Evolutionary conservation across 2,329 filamentous ascomycete genomes (phyloP), one percentile per base, ranked within the genome.

Genomic region (Aspergillus sp.): DNA sequence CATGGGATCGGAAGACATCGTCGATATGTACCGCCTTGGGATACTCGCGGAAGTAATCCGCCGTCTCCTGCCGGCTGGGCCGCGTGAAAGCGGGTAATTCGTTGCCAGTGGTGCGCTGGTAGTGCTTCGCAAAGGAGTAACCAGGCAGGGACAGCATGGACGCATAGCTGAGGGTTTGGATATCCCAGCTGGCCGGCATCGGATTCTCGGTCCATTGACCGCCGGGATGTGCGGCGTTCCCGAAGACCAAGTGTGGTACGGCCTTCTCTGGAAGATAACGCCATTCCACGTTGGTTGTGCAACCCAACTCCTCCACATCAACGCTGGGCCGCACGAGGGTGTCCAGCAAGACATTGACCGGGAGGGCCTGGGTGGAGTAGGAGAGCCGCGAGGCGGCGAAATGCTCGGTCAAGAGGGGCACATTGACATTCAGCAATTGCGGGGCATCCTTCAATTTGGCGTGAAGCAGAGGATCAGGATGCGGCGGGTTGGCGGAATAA

Each of bases 311-410:
- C 53, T 84, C 80, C 1, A 80, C 81, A 55, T 86, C 83, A 9
- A 81, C 79, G 57, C 82, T 79, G 5, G 82, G 83, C 3, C 81
- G 76, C 14, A 85, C 69, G 4, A 86, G 71, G 1, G 82, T 83
- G 58, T 85, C 83, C 6, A 85, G 71, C 16, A 86, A 73, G 11
- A 81, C 81, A 59, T 86, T 85, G 50, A 85, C 71, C 0, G 82
- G 82, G 2, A 85, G 72, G 3, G 82, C 81, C 58, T 85, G 82
- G 0, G 80, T 83, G 36, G 82, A 85, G 69, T 86, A 85, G 5
- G 81, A 81, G 40, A 85, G 73, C 2, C 79, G 79, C 0, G 82
- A 82, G 2, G 78, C 78, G 7, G 69, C 70, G 58, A 86, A 85
- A 64, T 85, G 83, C 13, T 78, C 77, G 21, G 81, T 83, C 32